A percentile compares a stretch with the other conserved stretches of the same genome.
phyloP scores from a whole-genome alignment of 2,329 filamentous ascomycete species.

The Alternaria consortialis region DNA sequence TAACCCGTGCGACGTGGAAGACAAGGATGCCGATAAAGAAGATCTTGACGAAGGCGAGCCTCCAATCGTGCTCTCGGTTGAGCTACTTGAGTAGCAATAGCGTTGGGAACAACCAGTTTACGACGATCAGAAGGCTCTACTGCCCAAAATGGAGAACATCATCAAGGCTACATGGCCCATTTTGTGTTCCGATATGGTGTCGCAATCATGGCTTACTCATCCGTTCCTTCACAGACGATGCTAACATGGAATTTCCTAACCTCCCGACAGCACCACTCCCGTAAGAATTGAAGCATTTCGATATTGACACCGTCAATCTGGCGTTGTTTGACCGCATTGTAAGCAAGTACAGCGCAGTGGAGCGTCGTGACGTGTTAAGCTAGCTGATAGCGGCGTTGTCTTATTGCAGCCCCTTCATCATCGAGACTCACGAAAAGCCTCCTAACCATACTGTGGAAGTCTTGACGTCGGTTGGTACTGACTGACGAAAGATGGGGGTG shows the following conservation, averaged over 20 bases:
- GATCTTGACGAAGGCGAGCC: too few species aligned
- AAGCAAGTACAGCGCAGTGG: neutral
- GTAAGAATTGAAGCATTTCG: neutral
- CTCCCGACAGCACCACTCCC: neutral
- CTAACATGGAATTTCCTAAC: neutral
- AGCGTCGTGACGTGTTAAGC: neutral
- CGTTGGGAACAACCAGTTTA: too few species aligned
- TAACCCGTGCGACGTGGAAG: neutral
- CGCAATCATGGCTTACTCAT: neutral
- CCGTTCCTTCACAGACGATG: neutral
- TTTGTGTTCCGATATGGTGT: too few species aligned
- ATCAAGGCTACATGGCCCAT: too few species aligned
- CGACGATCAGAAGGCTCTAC: too few species aligned
- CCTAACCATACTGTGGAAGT: neutral
- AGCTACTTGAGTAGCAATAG: too few species aligned
- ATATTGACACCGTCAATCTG: neutral
- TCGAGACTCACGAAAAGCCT: neutral
- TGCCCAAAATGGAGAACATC: too few species aligned
- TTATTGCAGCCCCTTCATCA: neutral
- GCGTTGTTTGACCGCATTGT: neutral
- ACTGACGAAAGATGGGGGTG: neutral
- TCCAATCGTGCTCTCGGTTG: too few species aligned
- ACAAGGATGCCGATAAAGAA: too few species aligned
- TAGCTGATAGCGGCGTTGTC: neutral
- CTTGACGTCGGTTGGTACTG: neutral